Percentiles rank a stretch among this genome's conserved stretches.
phyloP scores from a whole-genome alignment of 225 moss, liverwort and hornwort species.

The Climacium dendroides region DNA sequence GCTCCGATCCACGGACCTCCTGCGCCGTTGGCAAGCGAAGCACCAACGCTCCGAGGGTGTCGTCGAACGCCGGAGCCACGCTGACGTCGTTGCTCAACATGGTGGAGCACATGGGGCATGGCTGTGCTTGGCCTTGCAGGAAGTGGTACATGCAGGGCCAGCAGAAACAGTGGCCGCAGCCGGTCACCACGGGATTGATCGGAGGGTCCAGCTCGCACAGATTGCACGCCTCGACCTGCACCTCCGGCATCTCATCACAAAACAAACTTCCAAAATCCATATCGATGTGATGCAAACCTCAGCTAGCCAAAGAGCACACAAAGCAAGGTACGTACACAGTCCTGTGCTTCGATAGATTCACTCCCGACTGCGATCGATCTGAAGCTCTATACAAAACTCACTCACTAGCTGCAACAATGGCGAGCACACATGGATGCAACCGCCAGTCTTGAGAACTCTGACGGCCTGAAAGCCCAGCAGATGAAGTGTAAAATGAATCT shows the following conservation, averaged over 20 bases:
- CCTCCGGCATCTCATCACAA: neutral
- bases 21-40: no score
- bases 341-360: neutral
- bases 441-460: neutral
- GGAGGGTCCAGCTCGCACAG: neutral
- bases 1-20: neutral
- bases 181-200: neutral
- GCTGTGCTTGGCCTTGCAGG: neutral
- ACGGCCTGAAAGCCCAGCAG: no score
- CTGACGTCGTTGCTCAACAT: neutral
- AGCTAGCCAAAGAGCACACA: neutral
- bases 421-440: neutral
- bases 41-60: neutral
- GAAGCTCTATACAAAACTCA: neutral
- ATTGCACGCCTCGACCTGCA: neutral
- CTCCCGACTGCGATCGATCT: neutral
- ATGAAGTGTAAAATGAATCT: neutral
- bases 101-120: neutral
- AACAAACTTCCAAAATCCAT: neutral
- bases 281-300: neutral
- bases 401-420: neutral
- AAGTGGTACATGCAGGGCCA: neutral
- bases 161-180: neutral
- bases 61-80: neutral
- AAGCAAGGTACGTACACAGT: neutral